These are phyloP conservation scores for Blastobotrys petasosporus DNA, from an alignment of 1,139 yeast genomes.

Conservation along the genomic window DNA sequence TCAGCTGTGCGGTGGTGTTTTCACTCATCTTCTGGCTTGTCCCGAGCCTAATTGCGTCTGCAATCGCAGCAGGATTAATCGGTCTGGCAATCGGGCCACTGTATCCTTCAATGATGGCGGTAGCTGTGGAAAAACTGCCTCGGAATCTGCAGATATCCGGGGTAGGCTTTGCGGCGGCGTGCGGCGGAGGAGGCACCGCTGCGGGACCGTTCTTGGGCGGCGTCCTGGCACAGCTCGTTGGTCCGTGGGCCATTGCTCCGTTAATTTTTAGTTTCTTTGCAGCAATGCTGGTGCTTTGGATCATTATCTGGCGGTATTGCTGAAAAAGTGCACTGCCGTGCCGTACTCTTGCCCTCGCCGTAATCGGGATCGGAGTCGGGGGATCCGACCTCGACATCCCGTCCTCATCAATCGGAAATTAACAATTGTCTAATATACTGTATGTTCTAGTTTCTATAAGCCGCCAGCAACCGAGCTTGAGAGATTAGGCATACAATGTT, in stretches of 20 bases:
- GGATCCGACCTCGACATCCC: too few species aligned
- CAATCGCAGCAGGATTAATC: conserved; percentile 41
- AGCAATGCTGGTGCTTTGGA: conserved; percentile 9
- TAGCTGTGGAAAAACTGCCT: conserved; percentile 57
- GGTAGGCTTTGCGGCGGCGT: conserved; percentile 65
- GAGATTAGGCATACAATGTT: not conserved
- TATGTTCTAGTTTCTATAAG: not conserved
- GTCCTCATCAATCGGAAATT: too few species aligned
- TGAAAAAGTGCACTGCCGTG: not conserved
- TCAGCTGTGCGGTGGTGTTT: conserved; percentile 17
- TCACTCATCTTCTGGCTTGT: conserved; percentile 25
- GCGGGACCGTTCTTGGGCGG: conserved; percentile 26
- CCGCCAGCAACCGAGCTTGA: not conserved
- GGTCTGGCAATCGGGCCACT: conserved; percentile 74
- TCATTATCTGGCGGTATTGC: conserved; percentile 1
- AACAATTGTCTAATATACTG: too few species aligned
- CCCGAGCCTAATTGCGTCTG: conserved; percentile 22
- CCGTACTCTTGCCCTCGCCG: too few species aligned
- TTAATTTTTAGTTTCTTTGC: conserved; percentile 7
- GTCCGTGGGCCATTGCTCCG: conserved; percentile 17
- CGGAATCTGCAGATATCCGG: conserved; percentile 54
- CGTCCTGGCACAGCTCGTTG: conserved; percentile 20
- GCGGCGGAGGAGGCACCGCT: conserved; percentile 80
- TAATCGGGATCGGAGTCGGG: too few species aligned
- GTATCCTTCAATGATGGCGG: conserved; percentile 68